Conservation (phyloP, 768 basidiomycete genomes). For the Auriscalpium orientale region DNA sequence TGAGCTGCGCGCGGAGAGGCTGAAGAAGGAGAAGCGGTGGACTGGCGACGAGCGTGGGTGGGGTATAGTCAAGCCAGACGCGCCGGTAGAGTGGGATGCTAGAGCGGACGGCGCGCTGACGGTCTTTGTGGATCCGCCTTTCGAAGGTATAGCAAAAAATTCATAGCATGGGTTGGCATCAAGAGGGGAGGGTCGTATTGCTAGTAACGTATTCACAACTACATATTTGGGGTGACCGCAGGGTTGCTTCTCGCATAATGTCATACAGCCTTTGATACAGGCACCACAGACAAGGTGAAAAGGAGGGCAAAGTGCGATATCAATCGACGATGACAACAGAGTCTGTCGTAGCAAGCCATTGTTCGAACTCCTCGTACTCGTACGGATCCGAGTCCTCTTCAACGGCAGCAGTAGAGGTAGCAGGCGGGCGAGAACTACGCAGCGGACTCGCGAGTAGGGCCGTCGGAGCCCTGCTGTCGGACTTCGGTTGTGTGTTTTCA, state of each 20-base stretch:
- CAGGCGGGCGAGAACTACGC: background rate
- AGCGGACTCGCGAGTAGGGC: background rate
- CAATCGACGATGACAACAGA: slow-evolving; percentile 8
- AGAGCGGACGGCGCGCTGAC: slow-evolving; percentile 53
- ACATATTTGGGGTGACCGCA: background rate
- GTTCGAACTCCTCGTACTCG: background rate
- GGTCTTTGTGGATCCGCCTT: slow-evolving; percentile 45
- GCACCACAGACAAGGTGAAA: no score
- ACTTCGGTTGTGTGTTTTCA: slow-evolving; percentile 15
- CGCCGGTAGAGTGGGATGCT: slow-evolving; percentile 69
- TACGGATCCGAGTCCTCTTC: background rate
- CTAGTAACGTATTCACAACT: background rate
- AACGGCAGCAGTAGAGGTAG: background rate
- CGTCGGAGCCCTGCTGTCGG: background rate
- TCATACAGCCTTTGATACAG: no score
- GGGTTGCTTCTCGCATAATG: no score
- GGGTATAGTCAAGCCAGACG: slow-evolving; percentile 62
- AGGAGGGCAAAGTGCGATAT: background rate
- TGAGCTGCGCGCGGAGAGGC: slow-evolving; percentile 78
- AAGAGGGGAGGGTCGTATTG: background rate
- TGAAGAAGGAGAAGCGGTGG: slow-evolving; percentile 89
- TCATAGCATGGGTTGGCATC: background rate
- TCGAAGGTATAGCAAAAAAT: slow-evolving; percentile 5
- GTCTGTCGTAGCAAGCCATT: slow-evolving; percentile 11
- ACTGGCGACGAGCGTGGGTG: slow-evolving; percentile 71